Percentiles rank a stretch among this genome's conserved stretches.
These are phyloP conservation scores for Fusarium abutilonis DNA, from an alignment of 2,329 filamentous ascomycete species.

Conservation along the genomic window DNA sequence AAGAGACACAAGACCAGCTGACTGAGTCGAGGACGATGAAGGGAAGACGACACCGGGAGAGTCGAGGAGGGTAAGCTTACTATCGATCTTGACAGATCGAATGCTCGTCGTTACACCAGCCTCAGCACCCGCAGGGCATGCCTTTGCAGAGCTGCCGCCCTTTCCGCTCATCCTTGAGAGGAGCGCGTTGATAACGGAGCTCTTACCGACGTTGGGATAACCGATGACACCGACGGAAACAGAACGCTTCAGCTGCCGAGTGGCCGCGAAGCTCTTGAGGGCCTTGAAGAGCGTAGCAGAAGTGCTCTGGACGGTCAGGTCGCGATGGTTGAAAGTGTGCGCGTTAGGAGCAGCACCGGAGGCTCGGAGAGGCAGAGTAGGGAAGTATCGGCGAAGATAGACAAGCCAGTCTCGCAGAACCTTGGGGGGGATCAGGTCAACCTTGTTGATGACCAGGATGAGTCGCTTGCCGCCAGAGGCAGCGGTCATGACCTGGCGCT, in stretches of 20 bases:
- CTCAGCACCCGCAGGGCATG: slow-evolving; percentile 89
- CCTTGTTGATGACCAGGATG: slow-evolving; percentile 94
- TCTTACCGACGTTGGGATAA: slow-evolving; percentile 96
- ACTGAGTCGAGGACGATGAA: slow-evolving; percentile 59
- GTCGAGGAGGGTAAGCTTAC: slow-evolving; percentile 91
- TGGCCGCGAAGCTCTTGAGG: slow-evolving; percentile 86
- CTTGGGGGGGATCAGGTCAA: slow-evolving; percentile 84
- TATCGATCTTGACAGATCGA: slow-evolving; percentile 91
- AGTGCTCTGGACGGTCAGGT: slow-evolving; percentile 86
- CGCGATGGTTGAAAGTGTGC: slow-evolving; percentile 90
- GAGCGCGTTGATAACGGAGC: slow-evolving; percentile 93
- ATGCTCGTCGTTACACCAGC: slow-evolving; percentile 91
- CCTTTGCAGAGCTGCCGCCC: slow-evolving; percentile 64
- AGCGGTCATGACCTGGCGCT: slow-evolving; percentile 90
- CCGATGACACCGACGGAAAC: slow-evolving; percentile 93
- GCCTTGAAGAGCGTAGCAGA: slow-evolving; percentile 86
- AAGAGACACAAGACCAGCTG: slow-evolving; percentile 57
- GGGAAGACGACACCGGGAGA: slow-evolving; percentile 96
- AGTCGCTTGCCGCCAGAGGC: slow-evolving; percentile 84
- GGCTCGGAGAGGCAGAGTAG: slow-evolving; percentile 87
- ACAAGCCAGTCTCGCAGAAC: slow-evolving; percentile 86
- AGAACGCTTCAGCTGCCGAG: slow-evolving; percentile 85
- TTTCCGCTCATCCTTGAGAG: slow-evolving; percentile 78
- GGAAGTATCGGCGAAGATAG: slow-evolving; percentile 88
- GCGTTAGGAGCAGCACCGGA: slow-evolving; percentile 85